Base-by-base conservation (phyloP, 2,329 filamentous ascomycete genomes). In the Blastomyces silverae region DNA sequence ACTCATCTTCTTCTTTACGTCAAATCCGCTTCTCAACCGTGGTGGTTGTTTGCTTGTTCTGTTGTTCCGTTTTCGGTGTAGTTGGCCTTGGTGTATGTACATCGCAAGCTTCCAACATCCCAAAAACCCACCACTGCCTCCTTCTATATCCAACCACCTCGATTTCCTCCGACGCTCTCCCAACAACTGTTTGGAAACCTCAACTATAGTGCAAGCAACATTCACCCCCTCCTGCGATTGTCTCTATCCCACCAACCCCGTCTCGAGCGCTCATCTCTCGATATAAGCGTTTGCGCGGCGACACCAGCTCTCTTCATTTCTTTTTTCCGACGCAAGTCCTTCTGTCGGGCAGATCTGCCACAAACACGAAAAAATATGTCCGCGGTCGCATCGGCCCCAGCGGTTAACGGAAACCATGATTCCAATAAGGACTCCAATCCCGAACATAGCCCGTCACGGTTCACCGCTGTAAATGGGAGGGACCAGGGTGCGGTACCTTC, bases 381-480 rank as follows among this genome's bases (percentile, higher is more conserved):
- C 50, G 71, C 76, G 63, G 72, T 76, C 63, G 73, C 75, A 61
- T 69, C 75, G 52, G 69, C 72, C n/a, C 68, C 75, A 56, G 68
- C 67, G 72, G 74, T 65, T 72, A 76, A 57, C 68, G 73, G 17
- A 73, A 77, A 64, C 63, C 67, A 66, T 61, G 68, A 69, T 22
- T 48, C 58, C 59, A 65, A 56, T 31, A 72, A 73, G 64, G 71
- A 74, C 50, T 70, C 72, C n/a, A 75, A 72, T 63, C 66, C 75
- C 31, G 78, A 78, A 28, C 75, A 78, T 63, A 79, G 77, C 62
- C 77, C 78, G 39, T 78, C 78, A 39, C 76, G 76, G 55, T 80
- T 80, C 66, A 80, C 79, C 4, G 78, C 79, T 25, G 78, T 80
- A 48, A 80, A 80, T 70, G 79, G 77, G 55, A 76, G 72, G 66